Conservation (phyloP, 169 alveolate species). For the Cryptosporidium canis region DNA sequence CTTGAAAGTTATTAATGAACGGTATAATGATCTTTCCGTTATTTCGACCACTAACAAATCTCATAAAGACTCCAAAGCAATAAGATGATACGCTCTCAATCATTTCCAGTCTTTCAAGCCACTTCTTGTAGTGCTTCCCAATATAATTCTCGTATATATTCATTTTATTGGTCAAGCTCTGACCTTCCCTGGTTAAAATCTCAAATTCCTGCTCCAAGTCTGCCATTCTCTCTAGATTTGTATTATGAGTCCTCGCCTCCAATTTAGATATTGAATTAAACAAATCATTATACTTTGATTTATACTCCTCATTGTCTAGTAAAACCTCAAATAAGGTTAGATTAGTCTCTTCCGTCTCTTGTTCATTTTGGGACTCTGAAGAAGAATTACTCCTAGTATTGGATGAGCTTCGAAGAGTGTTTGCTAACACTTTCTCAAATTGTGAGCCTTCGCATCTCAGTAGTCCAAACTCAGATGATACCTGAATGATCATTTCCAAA, state of each 20-base stretch:
- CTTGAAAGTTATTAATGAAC: constrained; percentile 8
- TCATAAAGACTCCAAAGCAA: constrained; percentile 54
- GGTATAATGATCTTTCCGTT: constrained; percentile 56
- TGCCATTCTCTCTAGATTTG: constrained; percentile 43
- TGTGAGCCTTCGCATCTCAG: background rate
- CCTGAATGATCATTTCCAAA: constrained; percentile 24
- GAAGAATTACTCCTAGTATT: background rate
- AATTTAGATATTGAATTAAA: background rate
- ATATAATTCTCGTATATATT: constrained; percentile 4
- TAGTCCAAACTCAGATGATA: constrained; percentile 31
- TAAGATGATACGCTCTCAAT: constrained; percentile 1
- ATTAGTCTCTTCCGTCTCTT: background rate
- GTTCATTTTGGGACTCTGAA: background rate
- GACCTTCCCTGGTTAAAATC: background rate
- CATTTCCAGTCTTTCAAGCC: constrained; percentile 6
- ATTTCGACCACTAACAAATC: constrained; percentile 38
- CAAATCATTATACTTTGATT: constrained; percentile 2
- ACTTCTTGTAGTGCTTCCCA: background rate
- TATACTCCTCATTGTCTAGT: constrained; percentile 11
- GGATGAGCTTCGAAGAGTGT: background rate
- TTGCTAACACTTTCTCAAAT: background rate
- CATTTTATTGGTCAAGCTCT: background rate
- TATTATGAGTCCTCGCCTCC: constrained; percentile 36
- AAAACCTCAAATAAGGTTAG: constrained; percentile 23
- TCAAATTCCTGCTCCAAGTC: constrained; percentile 63